phyloP scores from a whole-genome alignment of 331 rosid species.

The Malus hybrid region DNA sequence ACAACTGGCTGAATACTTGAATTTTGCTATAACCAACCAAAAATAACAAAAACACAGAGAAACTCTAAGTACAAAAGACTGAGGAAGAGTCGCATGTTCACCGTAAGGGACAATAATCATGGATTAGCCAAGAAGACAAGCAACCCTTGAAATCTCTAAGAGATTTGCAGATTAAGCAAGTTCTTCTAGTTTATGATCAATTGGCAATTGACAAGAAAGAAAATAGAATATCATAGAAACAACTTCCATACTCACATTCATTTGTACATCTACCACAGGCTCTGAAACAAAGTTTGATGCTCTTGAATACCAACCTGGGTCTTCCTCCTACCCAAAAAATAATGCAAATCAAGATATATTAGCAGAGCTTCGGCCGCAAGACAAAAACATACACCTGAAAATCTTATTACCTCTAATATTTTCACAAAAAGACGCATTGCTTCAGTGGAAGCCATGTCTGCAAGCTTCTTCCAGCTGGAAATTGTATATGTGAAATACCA shows the following conservation, averaged over 20 bases:
- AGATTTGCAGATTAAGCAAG: not conserved
- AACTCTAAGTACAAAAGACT: not conserved
- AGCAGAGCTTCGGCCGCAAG: slow-evolving; percentile 12
- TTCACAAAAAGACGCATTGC: slow-evolving; percentile 99
- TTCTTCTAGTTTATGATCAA: not conserved
- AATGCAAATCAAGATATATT: slow-evolving; percentile 6
- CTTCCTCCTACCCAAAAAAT: slow-evolving; percentile 69
- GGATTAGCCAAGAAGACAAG: no score
- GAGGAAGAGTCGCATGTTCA: not conserved
- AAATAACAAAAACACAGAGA: slow-evolving; percentile 1
- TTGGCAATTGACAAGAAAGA: not conserved
- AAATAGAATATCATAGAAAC: not conserved
- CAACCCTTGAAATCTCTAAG: not conserved
- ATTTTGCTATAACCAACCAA: slow-evolving; percentile 35
- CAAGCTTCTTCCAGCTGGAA: slow-evolving; percentile 97
- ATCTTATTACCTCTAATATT: slow-evolving; percentile 73
- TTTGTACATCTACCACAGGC: slow-evolving; percentile 78
- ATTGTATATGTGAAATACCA: slow-evolving; percentile 11
- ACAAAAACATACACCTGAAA: slow-evolving; percentile 4
- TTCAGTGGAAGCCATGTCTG: slow-evolving; percentile 73
- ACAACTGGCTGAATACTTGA: slow-evolving; percentile 53
- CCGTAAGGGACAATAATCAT: no score
- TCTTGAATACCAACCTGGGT: slow-evolving; percentile 99
- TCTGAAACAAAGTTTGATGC: slow-evolving; percentile 69
- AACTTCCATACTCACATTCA: slow-evolving; percentile 61